Conservation (phyloP, 805 yeast genomes). For the Metschnikowia dekortorum region DNA sequence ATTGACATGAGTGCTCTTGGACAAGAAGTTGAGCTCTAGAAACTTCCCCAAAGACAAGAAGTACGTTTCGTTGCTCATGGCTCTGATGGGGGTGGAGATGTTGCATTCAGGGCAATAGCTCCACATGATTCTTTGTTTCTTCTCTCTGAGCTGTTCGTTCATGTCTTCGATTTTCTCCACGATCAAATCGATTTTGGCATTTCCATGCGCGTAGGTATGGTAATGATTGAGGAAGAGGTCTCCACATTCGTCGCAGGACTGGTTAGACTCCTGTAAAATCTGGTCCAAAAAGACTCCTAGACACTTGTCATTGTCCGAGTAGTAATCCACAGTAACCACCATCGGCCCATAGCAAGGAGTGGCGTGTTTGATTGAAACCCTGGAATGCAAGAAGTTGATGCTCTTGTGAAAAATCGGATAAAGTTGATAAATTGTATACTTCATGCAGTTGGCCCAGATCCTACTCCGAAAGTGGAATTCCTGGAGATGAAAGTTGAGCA, state of each 20-base stretch:
- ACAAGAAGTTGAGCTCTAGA: constrained; percentile 80
- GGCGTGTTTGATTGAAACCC: constrained; percentile 76
- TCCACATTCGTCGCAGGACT: constrained; percentile 77
- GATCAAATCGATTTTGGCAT: constrained; percentile 73
- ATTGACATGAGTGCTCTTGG: constrained; percentile 34
- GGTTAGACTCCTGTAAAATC: constrained; percentile 60
- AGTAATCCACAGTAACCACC: constrained; percentile 75
- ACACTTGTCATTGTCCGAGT: constrained; percentile 86
- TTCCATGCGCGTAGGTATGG: constrained; percentile 83
- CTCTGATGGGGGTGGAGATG: constrained; percentile 67
- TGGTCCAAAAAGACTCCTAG: constrained; percentile 87
- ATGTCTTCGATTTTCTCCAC: constrained; percentile 48
- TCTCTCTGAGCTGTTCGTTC: constrained; percentile 20
- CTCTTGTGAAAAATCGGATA: constrained; percentile 63
- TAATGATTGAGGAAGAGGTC: constrained; percentile 67
- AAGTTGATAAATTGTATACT: constrained; percentile 33
- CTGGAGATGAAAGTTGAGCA: constrained; percentile 45
- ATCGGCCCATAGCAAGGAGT: constrained; percentile 94
- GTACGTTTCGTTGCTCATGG: constrained; percentile 85
- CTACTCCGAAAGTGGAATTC: constrained; percentile 46
- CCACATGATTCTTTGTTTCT: constrained; percentile 78
- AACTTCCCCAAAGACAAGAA: constrained; percentile 91
- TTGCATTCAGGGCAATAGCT: constrained; percentile 81
- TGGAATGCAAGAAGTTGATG: constrained; percentile 71
- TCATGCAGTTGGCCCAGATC: constrained; percentile 40